Evolutionary conservation across 2,329 filamentous ascomycete species (phyloP).

Genomic region (Xylaria arbuscula): DNA sequence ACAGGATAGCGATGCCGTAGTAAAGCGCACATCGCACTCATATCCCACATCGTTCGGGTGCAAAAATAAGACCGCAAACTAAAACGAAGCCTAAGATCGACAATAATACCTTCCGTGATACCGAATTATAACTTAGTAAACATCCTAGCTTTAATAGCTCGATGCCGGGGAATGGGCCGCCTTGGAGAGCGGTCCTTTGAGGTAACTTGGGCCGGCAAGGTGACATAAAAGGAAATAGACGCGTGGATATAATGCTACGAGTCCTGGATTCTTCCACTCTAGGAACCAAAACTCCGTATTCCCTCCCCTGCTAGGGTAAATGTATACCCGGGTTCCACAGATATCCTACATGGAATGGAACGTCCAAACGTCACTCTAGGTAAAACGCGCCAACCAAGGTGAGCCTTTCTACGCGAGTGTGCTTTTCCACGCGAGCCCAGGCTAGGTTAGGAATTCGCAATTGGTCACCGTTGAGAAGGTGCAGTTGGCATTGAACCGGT

Average conservation of each 20-base stretch:
- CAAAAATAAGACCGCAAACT: conserved; percentile 15
- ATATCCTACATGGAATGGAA: neutral
- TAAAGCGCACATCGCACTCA: neutral
- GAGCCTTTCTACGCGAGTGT: neutral
- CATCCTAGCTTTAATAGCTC: neutral
- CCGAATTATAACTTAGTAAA: neutral
- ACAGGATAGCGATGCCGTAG: neutral
- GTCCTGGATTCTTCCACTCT: conserved; percentile 17
- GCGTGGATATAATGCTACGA: conserved; percentile 12
- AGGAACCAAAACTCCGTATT: conserved; percentile 18
- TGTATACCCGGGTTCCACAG: conserved; percentile 6
- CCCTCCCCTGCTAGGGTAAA: conserved; percentile 12
- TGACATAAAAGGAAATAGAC: conserved; percentile 19
- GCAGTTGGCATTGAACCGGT: neutral
- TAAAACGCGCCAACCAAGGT: neutral
- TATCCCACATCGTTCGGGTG: neutral
- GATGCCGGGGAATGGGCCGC: neutral
- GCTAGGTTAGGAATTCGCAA: neutral
- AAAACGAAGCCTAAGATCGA: conserved; percentile 6
- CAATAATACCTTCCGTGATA: neutral
- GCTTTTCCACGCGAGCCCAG: neutral
- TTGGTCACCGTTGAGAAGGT: neutral
- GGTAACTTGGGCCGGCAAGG: conserved; percentile 5
- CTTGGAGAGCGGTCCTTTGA: neutral
- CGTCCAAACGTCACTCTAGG: neutral